Evolutionary conservation across 1,284 basidiomycete species (phyloP), one percentile per base, ranked within the genome.

Genomic region (Trichosporon coremiiforme): DNA sequence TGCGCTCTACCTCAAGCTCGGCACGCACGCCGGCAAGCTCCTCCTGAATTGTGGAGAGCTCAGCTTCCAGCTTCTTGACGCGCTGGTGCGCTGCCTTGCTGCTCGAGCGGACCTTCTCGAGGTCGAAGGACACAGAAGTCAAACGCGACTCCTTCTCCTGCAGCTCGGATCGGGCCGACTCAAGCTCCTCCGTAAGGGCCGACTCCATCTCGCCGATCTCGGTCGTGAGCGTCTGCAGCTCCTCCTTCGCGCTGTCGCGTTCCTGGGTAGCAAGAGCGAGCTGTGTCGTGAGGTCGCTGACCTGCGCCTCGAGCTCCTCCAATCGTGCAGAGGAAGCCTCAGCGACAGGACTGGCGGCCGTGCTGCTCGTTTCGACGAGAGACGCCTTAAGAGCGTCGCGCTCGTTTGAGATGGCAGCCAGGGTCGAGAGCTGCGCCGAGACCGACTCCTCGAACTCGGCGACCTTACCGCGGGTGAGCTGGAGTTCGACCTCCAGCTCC

Each of bases 11-110:
- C 57, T 62, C 29, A 4, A 62, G 57, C 29, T 62, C 57, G 31
- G 57, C 20, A 17, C 57, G 57, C 29, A 35, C 17, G 77, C 63
- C 5, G 74, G 68, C 36, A 73, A 77, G 33, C 65, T 70, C 10
- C 55, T 73, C 75, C 63, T 72, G 71, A 57, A 67, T 69, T 36
- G 78, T 74, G 31, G 22, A 29, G 7, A 77, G 64, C 45, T 73
- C 66, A 10, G 45, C 33, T 35, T 71, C 65, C 9, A 78, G 66
- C 20, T 77, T 75, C 31, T 73, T 66, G 17, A 77, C 57, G 22
- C 73, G 66, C 22, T 68, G 25, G 22, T 55, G 41, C 13, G 63
- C 68, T 10, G 38, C 1, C 25, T 69, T 62, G 57, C 31, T 33
- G 57, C 31, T 62, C 33, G 57, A 33, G 31, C 57, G 31, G 29